Evolutionary conservation across 306 rosid species (phyloP).

Genomic region (Trifolium dubium): DNA sequence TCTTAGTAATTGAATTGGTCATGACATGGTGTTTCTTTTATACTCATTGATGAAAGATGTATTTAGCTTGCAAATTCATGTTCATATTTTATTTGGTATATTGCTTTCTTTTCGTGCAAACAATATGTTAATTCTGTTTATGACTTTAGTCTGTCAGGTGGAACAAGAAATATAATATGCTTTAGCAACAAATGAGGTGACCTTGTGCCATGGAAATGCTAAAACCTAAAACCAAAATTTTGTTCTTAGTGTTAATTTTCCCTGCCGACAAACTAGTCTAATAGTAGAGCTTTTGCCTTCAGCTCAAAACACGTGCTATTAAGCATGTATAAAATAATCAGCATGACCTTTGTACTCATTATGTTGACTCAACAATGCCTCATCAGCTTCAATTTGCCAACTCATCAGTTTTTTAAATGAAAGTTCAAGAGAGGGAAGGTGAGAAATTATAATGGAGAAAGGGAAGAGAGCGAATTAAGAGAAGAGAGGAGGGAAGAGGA

Average conservation of each 20-base stretch:
- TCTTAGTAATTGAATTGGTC: constrained; percentile 11
- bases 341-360: too few species aligned
- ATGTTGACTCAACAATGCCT: too few species aligned
- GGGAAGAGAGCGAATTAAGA: too few species aligned
- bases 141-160: constrained; percentile 17
- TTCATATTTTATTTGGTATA: constrained; percentile 12
- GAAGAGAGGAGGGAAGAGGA: too few species aligned
- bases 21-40: constrained; percentile 34
- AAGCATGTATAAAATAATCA: too few species aligned
- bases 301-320: neutral
- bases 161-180: constrained; percentile 49
- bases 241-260: constrained; percentile 5
- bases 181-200: constrained; percentile 39
- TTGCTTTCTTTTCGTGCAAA: constrained; percentile 51
- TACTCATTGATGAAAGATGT: constrained; percentile 24
- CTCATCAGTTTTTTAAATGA: too few species aligned
- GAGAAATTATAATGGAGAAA: too few species aligned
- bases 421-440: too few species aligned
- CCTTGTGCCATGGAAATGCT: constrained; percentile 40
- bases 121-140: constrained; percentile 22
- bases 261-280: constrained; percentile 18
- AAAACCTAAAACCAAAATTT: constrained; percentile 20
- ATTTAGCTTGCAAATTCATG: constrained; percentile 18
- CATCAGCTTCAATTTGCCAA: too few species aligned
- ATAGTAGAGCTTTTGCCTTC: neutral